A percentile compares a stretch with the other conserved stretches of the same genome.
Conservation (phyloP, 1,284 basidiomycete genomes). For the Puccinia horiana region DNA sequence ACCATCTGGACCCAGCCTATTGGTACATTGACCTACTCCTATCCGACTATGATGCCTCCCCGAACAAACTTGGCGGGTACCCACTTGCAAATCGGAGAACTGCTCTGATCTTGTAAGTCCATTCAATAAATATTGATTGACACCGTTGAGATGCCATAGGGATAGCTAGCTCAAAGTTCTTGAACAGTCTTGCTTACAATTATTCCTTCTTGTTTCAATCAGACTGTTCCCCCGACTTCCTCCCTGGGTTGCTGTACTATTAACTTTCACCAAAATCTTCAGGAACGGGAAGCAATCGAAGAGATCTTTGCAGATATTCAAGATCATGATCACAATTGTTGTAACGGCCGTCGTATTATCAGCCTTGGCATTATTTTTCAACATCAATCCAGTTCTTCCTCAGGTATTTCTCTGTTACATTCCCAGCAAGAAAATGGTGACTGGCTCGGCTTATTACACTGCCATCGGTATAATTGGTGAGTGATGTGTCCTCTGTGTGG, state of each 20-base stretch:
- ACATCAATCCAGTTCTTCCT: slow-evolving; percentile 29
- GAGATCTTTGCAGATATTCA: slow-evolving; percentile 27
- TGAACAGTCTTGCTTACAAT: neutral
- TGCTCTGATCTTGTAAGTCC: slow-evolving; percentile 25
- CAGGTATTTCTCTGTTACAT: slow-evolving; percentile 25
- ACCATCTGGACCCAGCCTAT: slow-evolving; percentile 5
- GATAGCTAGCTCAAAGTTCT: no score
- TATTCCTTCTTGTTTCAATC: neutral
- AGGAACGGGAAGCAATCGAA: slow-evolving; percentile 29
- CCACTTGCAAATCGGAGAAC: slow-evolving; percentile 37
- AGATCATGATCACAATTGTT: slow-evolving; percentile 41
- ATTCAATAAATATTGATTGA: neutral
- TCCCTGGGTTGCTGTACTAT: slow-evolving; percentile 9
- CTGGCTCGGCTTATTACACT: slow-evolving; percentile 31
- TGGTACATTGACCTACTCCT: slow-evolving; percentile 26
- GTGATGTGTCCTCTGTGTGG: neutral
- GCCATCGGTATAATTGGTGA: slow-evolving; percentile 42
- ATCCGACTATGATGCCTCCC: slow-evolving; percentile 21
- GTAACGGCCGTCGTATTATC: slow-evolving; percentile 41
- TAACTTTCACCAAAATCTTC: slow-evolving; percentile 40
- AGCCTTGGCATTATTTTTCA: slow-evolving; percentile 34
- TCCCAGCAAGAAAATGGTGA: slow-evolving; percentile 11
- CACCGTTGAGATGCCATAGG: neutral
- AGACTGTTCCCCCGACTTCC: slow-evolving; percentile 40
- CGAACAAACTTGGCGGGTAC: slow-evolving; percentile 37